Conservation (phyloP, 495 filamentous ascomycete species). For the Glonium stellatum region DNA sequence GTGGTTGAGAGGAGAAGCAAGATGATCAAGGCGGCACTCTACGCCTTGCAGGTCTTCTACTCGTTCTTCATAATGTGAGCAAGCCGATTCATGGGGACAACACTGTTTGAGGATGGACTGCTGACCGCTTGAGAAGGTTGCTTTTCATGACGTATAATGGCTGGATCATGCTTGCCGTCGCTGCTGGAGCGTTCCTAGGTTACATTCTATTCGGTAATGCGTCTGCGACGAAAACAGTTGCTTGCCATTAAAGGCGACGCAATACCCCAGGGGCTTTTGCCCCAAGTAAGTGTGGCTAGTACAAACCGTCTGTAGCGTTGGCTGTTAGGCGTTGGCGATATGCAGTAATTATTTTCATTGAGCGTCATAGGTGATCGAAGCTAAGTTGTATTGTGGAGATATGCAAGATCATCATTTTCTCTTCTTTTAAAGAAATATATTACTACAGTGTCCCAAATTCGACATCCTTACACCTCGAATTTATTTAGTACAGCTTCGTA, state of each 20-base stretch:
- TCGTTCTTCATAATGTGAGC: conserved; percentile 99
- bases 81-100: background rate
- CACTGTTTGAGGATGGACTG: background rate
- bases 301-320: background rate
- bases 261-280: background rate
- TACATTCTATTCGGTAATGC: conserved; percentile 69
- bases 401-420: background rate
- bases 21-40: conserved; percentile 70
- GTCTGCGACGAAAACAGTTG: conserved; percentile 69
- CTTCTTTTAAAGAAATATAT: too few relatives aligned
- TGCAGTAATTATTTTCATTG: too few relatives aligned
- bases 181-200: conserved; percentile 80
- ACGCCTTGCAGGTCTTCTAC: conserved; percentile 94
- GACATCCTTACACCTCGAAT: background rate
- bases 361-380: background rate
- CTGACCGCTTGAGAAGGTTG: conserved; percentile 53
- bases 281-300: background rate
- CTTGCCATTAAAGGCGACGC: conserved; percentile 65
- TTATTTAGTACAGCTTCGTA: background rate
- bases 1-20: conserved; percentile 52
- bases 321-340: background rate
- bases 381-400: background rate
- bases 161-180: conserved; percentile 89
- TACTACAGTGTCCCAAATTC: background rate
- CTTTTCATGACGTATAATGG: conserved; percentile 99